These are phyloP conservation scores for Kuraishia ogatae DNA, from an alignment of 805 yeast species.

Conservation along the genomic window DNA sequence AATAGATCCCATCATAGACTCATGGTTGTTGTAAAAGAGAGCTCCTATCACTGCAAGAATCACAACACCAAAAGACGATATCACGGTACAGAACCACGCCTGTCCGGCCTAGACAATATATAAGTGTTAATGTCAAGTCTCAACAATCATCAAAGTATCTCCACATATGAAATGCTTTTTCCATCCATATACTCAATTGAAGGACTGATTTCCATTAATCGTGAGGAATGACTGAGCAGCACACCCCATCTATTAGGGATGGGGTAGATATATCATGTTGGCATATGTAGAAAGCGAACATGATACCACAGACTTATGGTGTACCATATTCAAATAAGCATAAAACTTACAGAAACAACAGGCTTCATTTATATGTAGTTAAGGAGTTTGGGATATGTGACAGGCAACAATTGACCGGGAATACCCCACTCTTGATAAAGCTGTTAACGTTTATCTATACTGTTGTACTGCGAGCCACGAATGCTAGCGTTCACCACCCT, in stretches of 20 bases:
- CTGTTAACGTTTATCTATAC: neutral
- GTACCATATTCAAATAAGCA: neutral
- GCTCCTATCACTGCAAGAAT: constrained; percentile 80
- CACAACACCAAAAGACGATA: constrained; percentile 87
- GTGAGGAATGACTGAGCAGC: too few relatives aligned
- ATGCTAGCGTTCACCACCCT: neutral
- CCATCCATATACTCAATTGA: too few relatives aligned
- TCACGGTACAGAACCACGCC: constrained; percentile 92
- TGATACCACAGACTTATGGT: too few relatives aligned
- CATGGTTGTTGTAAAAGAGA: constrained; percentile 73
- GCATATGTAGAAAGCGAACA: too few relatives aligned
- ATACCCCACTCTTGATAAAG: neutral
- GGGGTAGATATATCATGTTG: too few relatives aligned
- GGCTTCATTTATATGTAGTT: neutral
- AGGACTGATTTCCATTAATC: too few relatives aligned
- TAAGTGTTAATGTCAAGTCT: neutral
- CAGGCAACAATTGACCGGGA: too few relatives aligned
- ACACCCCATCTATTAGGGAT: too few relatives aligned
- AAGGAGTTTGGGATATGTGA: too few relatives aligned
- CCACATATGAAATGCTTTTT: too few relatives aligned
- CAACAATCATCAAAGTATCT: too few relatives aligned
- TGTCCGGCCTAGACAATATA: constrained; percentile 47
- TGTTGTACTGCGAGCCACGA: neutral
- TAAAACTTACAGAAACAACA: constrained; percentile 1
- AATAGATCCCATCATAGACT: constrained; percentile 86